Percentiles rank a stretch among this genome's conserved stretches.
Evolutionary conservation across 208 protist genomes (phyloP).

Genomic region (Trypanosoma brucei): DNA sequence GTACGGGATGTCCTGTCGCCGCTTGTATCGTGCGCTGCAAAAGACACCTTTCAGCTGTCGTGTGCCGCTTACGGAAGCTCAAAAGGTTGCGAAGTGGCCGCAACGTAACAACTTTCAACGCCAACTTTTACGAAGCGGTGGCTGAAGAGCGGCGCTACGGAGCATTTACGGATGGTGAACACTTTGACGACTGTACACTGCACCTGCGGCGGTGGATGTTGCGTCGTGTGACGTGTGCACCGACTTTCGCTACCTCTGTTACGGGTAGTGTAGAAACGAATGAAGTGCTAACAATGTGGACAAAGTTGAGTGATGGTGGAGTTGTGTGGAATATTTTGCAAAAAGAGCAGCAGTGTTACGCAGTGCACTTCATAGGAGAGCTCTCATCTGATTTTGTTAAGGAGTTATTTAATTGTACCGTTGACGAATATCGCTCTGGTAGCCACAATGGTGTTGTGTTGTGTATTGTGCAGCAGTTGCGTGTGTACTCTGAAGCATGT

Average conservation of each 20-base stretch:
- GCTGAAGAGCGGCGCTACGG: neutral
- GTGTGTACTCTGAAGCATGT: conserved; percentile 43
- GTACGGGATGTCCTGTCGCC: conserved; percentile 29
- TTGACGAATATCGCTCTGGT: neutral
- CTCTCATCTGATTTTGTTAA: conserved; percentile 1
- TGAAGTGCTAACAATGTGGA: neutral
- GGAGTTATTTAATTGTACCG: neutral
- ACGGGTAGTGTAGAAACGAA: neutral
- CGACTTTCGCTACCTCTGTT: too few species aligned
- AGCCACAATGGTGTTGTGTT: neutral
- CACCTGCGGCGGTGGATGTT: neutral
- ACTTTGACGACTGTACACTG: neutral
- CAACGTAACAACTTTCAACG: conserved; percentile 49
- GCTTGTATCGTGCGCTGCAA: conserved; percentile 34
- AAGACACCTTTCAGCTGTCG: conserved; percentile 25
- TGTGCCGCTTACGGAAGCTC: conserved; percentile 23
- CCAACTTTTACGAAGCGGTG: neutral
- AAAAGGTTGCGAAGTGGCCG: conserved; percentile 29
- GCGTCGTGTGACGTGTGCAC: neutral
- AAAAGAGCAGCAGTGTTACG: conserved; percentile 1
- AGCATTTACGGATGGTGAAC: neutral
- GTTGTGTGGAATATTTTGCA: neutral
- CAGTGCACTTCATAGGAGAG: conserved; percentile 3
- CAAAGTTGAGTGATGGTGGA: neutral
- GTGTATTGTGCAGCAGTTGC: conserved; percentile 31